A percentile compares a stretch with the other conserved stretches of the same genome.
Conservation (phyloP, 257 asterid genomes). For the Solanum habrochaites region DNA sequence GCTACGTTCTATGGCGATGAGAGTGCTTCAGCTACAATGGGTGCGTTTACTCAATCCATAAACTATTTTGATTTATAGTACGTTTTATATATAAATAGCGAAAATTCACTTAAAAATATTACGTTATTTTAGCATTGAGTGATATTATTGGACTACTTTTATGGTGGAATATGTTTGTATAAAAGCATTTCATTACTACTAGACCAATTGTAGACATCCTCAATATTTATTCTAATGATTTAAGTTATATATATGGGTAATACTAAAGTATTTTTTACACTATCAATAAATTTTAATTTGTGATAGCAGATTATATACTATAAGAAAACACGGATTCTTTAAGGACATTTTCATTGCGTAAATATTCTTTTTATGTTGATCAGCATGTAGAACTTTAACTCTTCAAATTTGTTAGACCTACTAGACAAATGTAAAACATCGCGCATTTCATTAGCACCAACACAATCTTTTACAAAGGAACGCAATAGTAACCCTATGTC, state of each 20-base stretch:
- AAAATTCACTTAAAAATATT: neutral
- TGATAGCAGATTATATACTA: neutral
- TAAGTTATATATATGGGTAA: neutral
- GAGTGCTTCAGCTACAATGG: slow-evolving; percentile 48
- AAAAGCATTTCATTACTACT: neutral
- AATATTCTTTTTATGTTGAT: neutral
- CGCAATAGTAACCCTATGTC: neutral
- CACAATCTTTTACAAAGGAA: neutral
- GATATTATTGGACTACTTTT: neutral
- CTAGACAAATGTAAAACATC: no score
- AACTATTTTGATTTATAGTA: neutral
- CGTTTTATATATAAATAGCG: neutral
- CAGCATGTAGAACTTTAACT: neutral
- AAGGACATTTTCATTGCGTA: neutral
- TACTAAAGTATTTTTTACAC: neutral
- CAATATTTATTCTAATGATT: neutral
- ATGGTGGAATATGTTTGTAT: neutral
- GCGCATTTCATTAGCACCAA: no score
- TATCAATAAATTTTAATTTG: no score
- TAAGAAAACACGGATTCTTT: no score
- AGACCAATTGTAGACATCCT: neutral
- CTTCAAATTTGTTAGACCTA: neutral
- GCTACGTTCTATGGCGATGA: slow-evolving; percentile 75
- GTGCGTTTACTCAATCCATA: slow-evolving; percentile 8
- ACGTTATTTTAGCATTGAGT: neutral